A percentile compares a stretch with the other conserved stretches of the same genome.
phyloP scores from a whole-genome alignment of 2,329 filamentous ascomycete genomes.

The Pseudocercospora crystallina region DNA sequence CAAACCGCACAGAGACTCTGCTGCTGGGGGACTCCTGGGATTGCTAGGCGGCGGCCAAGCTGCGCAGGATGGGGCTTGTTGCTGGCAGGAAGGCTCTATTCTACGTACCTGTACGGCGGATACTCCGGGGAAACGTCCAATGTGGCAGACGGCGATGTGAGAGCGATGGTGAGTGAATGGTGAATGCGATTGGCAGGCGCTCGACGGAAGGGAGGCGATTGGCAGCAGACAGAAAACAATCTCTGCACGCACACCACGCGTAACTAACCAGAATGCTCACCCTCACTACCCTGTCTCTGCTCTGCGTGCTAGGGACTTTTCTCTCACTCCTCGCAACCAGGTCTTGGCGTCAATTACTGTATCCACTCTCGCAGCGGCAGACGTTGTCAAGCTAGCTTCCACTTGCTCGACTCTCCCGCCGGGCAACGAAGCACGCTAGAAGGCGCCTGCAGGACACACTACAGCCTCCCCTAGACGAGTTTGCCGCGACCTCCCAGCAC shows the following conservation, averaged over 20 bases:
- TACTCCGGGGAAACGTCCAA: too few species aligned
- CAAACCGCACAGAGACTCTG: conserved; percentile 13
- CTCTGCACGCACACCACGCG: conserved; percentile 1
- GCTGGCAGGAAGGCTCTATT: not conserved
- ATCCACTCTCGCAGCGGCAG: too few species aligned
- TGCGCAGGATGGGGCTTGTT: not conserved
- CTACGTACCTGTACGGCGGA: too few species aligned
- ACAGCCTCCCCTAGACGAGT: conserved; percentile 5
- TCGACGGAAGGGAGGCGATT: conserved; percentile 1
- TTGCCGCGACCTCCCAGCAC: conserved; percentile 7
- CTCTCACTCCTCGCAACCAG: too few species aligned
- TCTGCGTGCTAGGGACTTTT: too few species aligned
- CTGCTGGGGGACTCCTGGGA: not conserved
- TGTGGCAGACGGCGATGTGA: too few species aligned
- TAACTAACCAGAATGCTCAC: not conserved
- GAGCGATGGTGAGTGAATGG: too few species aligned
- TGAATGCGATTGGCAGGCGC: not conserved
- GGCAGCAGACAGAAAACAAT: not conserved
- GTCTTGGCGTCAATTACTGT: too few species aligned
- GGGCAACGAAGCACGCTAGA: conserved; percentile 12
- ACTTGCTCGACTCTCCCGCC: not conserved
- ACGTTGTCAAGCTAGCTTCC: conserved; percentile 2
- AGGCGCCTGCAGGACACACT: conserved; percentile 5
- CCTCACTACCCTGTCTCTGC: too few species aligned
- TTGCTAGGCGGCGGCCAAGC: not conserved